phyloP scores from a whole-genome alignment of 2,329 filamentous ascomycete species.

The Fusarium sp. region DNA sequence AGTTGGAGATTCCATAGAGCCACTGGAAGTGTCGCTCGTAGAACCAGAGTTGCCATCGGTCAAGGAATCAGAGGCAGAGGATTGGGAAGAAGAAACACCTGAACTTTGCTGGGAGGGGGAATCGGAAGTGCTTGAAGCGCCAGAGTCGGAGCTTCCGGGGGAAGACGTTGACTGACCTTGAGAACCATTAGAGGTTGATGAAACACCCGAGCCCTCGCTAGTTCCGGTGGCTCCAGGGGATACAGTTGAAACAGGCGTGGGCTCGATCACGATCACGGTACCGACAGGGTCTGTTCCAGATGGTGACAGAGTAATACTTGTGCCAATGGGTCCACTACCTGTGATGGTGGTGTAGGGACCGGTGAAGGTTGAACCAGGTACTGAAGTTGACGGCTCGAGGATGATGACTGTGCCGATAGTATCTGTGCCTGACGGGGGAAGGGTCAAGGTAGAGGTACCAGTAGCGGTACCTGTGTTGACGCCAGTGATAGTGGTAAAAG shows the following conservation, averaged over 20 bases:
- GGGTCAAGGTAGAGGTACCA: not conserved
- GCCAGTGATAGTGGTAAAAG: not conserved
- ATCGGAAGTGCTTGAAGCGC: not conserved
- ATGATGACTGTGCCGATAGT: not conserved
- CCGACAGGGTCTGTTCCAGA: not conserved
- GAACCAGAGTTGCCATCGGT: not conserved
- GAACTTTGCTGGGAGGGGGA: not conserved
- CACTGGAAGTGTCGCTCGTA: not conserved
- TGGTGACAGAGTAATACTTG: not conserved
- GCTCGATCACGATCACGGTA: not conserved
- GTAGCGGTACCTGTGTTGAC: not conserved
- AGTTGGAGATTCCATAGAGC: fast-evolving
- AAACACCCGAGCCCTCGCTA: not conserved
- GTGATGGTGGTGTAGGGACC: not conserved
- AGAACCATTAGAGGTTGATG: not conserved
- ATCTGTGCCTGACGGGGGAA: not conserved
- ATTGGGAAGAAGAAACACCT: not conserved
- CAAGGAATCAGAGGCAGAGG: not conserved
- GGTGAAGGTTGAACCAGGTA: not conserved
- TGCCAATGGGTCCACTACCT: not conserved
- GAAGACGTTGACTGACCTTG: not conserved
- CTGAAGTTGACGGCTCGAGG: not conserved
- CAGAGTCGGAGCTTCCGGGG: not conserved
- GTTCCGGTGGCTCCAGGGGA: not conserved
- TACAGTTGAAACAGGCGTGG: not conserved